Evolutionary conservation across 2,329 filamentous ascomycete genomes (phyloP).

Genomic region (Pseudocercospora crystallina): DNA sequence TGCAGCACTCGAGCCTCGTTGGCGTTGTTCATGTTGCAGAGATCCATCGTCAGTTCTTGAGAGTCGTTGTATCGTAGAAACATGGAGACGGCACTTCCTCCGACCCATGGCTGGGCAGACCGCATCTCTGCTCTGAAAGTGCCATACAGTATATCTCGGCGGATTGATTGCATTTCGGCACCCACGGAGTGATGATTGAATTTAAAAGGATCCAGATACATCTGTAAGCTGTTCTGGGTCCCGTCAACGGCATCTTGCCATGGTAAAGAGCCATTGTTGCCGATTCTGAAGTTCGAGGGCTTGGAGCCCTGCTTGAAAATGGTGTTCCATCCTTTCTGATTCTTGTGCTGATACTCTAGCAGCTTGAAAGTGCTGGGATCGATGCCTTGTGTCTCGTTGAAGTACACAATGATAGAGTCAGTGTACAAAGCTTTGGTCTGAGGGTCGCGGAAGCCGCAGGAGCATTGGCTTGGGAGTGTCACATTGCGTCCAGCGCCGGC

Average conservation of each 20-base stretch:
- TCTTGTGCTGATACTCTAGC: constrained; percentile 44
- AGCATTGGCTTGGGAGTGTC: constrained; percentile 35
- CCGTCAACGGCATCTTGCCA: constrained; percentile 24
- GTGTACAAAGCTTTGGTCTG: constrained; percentile 43
- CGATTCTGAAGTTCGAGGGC: constrained; percentile 40
- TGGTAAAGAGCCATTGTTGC: constrained; percentile 27
- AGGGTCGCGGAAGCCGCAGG: constrained; percentile 49
- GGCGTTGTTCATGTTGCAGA: constrained; percentile 45
- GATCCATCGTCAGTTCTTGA: constrained; percentile 43
- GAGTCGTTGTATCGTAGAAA: constrained; percentile 47
- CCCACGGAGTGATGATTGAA: constrained; percentile 46
- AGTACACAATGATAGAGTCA: constrained; percentile 51
- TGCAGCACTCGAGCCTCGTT: constrained; percentile 25
- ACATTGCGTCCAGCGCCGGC: constrained; percentile 15
- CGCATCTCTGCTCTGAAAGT: constrained; percentile 47
- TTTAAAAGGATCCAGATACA: constrained; percentile 17
- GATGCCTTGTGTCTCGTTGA: constrained; percentile 48
- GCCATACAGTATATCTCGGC: constrained; percentile 51
- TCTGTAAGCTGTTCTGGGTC: constrained; percentile 21
- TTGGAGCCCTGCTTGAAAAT: constrained; percentile 46
- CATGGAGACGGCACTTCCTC: constrained; percentile 50
- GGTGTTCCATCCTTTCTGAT: constrained; percentile 50
- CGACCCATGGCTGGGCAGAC: constrained; percentile 37
- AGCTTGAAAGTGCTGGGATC: constrained; percentile 39
- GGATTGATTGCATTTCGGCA: constrained; percentile 42